Evolutionary conservation across 257 asterid species (phyloP), one percentile per base, ranked within the genome.

Genomic region (Paulownia fortunei): DNA sequence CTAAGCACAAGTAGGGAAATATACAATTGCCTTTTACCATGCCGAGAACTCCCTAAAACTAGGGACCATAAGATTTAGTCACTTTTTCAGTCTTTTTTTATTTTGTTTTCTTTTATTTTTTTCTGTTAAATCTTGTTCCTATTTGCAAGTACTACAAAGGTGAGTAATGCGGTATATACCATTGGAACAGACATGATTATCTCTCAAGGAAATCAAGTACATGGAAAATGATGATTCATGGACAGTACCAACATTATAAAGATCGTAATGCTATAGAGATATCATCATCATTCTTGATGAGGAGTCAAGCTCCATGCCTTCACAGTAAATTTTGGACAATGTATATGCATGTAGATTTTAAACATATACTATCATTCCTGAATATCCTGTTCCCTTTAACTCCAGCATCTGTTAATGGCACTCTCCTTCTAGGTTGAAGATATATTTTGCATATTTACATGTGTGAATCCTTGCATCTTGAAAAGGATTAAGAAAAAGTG

Each of bases 131-230:
- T 2, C 15, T 27, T 12, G 8, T n/a, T 52, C 3, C 58, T 16
- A 15, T 34, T 27, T 41, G 62, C 49, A 56, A 41, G 34, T 77
- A 59, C 81, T 67, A 65, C 26, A 52, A n/a, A 19, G 32, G 39
- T 0, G 42, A 21, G 18, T 23, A 8, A 19, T 12, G 12, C 39
- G 52, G 52, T n/a, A 46, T 44, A 27, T 69, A 19, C 30, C 63
- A 47, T 36, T 32, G 62, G 16, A 72, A 34, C 21, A 54, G 37
- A 55, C 76, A 54, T 55, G 47, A 34, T 55, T 19, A 12, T 39
- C 63, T 39, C 26, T 39, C 39, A 36, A 27, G 54, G 11, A 46
- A 55, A 30, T 24, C 18, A 23, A 69, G 39, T 58, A 0, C 42
- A 30, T 27, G 19, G n/a, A 16, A 70, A 21, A 56, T 3, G 7